These are phyloP conservation scores for Parietaria judaica DNA, from an alignment of 306 rosid species.

Conservation along the genomic window DNA sequence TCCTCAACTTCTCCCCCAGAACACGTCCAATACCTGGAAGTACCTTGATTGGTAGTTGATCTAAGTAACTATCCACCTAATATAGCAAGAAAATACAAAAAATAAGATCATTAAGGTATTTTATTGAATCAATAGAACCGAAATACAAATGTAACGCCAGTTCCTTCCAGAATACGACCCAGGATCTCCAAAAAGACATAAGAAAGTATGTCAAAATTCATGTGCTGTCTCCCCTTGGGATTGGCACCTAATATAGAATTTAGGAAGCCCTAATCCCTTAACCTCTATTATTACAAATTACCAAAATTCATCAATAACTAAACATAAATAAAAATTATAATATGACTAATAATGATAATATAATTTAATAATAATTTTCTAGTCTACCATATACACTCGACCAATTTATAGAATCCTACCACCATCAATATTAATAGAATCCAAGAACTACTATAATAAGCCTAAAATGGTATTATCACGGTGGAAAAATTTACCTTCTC, in stretches of 20 bases:
- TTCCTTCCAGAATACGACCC: too few species aligned
- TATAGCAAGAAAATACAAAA: constrained; percentile 19
- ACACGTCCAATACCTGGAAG: constrained; percentile 87
- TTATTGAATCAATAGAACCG: constrained; percentile 8
- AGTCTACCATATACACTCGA: too few species aligned
- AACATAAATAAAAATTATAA: too few species aligned
- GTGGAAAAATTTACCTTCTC: constrained; percentile 35
- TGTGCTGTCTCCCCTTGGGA: background rate
- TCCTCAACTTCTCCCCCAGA: constrained; percentile 75
- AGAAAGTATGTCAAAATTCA: too few species aligned
- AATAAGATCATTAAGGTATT: constrained; percentile 13
- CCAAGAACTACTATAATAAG: too few species aligned
- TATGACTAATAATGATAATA: too few species aligned
- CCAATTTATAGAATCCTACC: background rate
- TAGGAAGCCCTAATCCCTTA: background rate
- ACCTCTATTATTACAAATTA: too few species aligned
- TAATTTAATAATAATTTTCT: too few species aligned
- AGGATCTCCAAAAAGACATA: too few species aligned
- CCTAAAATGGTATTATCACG: background rate
- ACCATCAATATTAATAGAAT: background rate
- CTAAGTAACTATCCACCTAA: constrained; percentile 68
- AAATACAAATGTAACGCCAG: too few species aligned
- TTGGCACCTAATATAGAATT: background rate
- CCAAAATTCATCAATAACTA: too few species aligned
- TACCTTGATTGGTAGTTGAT: constrained; percentile 62